phyloP scores from a whole-genome alignment of 2,329 filamentous ascomycete genomes.

The Aspergillus ustus region DNA sequence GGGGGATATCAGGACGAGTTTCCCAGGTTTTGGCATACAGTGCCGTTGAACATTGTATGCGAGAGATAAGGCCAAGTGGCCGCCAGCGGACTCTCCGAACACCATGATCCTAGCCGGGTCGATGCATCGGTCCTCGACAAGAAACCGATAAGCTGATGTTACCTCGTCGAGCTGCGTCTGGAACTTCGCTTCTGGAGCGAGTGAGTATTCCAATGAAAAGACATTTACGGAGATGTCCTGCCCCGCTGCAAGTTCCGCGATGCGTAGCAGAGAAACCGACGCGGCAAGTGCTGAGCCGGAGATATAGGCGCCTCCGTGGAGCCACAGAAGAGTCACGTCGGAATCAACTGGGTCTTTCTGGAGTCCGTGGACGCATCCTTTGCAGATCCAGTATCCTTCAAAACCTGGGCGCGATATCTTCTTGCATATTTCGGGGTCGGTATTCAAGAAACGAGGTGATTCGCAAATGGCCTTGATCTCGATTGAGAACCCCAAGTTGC shows the following conservation, averaged over 20 bases:
- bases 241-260: background rate
- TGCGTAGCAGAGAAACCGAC: background rate
- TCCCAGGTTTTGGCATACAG: background rate
- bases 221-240: background rate
- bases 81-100: conserved; percentile 6
- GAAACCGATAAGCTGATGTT: background rate
- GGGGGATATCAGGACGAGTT: background rate
- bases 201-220: background rate
- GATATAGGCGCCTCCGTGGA: conserved; percentile 10
- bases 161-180: background rate
- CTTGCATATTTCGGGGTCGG: background rate
- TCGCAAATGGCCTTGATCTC: background rate
- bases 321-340: background rate
- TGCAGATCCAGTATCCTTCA: background rate
- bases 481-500: background rate
- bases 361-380: background rate
- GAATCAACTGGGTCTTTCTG: background rate
- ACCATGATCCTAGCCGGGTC: background rate
- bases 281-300: background rate
- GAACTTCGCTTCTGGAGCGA: background rate
- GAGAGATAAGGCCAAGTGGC: conserved; percentile 1
- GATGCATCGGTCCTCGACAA: background rate
- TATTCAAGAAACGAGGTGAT: background rate
- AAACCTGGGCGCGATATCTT: background rate
- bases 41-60: background rate